phyloP scores from a whole-genome alignment of 768 basidiomycete genomes.

The Mycena venus region DNA sequence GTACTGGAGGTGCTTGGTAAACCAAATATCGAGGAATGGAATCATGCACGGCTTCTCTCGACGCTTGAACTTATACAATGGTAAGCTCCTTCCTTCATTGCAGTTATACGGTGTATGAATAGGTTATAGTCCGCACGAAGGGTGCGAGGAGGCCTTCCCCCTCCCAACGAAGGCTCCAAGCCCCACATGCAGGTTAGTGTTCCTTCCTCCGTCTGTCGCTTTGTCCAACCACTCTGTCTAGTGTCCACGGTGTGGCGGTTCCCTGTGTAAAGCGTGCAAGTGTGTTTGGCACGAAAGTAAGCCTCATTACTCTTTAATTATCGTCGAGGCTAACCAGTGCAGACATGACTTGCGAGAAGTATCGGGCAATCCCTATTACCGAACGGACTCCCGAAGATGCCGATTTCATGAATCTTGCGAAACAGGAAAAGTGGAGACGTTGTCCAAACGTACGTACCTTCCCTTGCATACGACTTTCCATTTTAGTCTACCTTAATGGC shows the following conservation, averaged over 20 bases:
- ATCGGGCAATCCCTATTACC: constrained; percentile 32
- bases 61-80: constrained; percentile 36
- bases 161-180: constrained; percentile 33
- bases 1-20: too few relatives aligned
- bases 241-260: constrained; percentile 35
- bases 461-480: not conserved
- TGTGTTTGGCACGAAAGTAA: constrained; percentile 36
- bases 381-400: constrained; percentile 36
- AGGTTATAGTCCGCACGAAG: too few relatives aligned
- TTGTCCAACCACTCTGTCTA: too few relatives aligned
- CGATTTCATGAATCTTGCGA: constrained; percentile 34
- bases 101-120: not conserved
- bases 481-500: not conserved
- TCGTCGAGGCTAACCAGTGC: not conserved
- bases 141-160: too few relatives aligned
- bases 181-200: too few relatives aligned
- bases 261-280: constrained; percentile 37
- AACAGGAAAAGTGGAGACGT: constrained; percentile 36
- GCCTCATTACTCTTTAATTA: not conserved
- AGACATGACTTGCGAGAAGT: constrained; percentile 37
- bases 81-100: not conserved
- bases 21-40: constrained; percentile 39
- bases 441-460: constrained; percentile 31
- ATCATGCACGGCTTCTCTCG: constrained; percentile 32
- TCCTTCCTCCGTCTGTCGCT: too few relatives aligned